phyloP scores from a whole-genome alignment of 805 yeast genomes.

The Tetrapisispora pingtungensis region DNA sequence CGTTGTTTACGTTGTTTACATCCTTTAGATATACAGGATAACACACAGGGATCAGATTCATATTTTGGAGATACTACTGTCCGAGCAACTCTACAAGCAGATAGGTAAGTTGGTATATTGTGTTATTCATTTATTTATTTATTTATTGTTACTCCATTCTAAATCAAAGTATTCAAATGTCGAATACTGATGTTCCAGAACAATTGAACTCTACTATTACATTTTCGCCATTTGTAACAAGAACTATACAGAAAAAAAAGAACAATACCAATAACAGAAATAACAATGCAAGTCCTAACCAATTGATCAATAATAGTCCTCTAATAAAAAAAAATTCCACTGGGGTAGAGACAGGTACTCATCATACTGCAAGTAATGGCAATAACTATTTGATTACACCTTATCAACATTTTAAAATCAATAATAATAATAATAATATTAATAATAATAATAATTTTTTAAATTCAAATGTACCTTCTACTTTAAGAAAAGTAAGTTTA shows the following conservation, averaged over 20 bases:
- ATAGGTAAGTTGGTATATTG: no score
- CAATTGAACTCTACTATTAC: conserved; percentile 68
- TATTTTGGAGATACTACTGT: no score
- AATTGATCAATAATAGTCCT: conserved; percentile 17
- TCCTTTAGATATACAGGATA: no score
- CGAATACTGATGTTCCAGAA: conserved; percentile 32
- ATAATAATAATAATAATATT: no score
- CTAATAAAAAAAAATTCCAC: conserved; percentile 11
- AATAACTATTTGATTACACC: neutral
- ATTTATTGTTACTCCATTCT: no score
- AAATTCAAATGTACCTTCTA: conserved; percentile 21
- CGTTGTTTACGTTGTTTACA: no score
- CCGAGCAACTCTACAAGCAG: no score
- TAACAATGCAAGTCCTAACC: conserved; percentile 8
- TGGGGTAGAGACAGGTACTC: neutral
- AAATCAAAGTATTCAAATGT: no score
- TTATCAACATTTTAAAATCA: neutral
- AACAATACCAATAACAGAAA: conserved; percentile 11
- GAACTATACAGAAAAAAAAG: conserved; percentile 15
- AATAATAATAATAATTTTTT: conserved; percentile 11
- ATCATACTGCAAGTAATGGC: neutral
- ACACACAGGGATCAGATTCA: no score
- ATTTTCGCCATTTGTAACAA: conserved; percentile 54
- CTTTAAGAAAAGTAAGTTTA: conserved; percentile 22
- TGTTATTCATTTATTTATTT: no score